phyloP scores from a whole-genome alignment of 805 yeast genomes.

The Yarrowia deformans region DNA sequence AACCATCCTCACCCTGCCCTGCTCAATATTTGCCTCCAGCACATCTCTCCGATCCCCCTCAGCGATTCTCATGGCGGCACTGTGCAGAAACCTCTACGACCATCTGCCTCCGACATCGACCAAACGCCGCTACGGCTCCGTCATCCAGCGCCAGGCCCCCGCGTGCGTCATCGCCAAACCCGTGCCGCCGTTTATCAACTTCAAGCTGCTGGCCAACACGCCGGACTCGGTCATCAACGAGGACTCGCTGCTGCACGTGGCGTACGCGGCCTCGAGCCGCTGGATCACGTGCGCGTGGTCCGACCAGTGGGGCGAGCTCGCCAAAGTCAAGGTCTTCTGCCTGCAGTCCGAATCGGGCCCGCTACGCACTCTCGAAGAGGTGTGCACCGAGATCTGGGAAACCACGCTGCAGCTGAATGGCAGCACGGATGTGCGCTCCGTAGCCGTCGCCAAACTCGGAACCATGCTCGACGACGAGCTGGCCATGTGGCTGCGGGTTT shows the following conservation, averaged over 20 bases:
- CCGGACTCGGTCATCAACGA: slow-evolving; percentile 57
- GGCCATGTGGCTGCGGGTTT: slow-evolving; percentile 46
- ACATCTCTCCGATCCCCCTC: slow-evolving; percentile 7
- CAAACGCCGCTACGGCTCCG: slow-evolving; percentile 11
- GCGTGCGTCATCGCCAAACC: slow-evolving; percentile 50
- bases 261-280: slow-evolving; percentile 81
- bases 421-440: slow-evolving; percentile 48
- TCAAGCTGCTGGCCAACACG: slow-evolving; percentile 45
- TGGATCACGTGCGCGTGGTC: slow-evolving; percentile 93
- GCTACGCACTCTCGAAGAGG: slow-evolving; percentile 45
- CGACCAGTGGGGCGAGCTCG: slow-evolving; percentile 76
- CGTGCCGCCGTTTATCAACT: slow-evolving; percentile 48
- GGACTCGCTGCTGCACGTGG: slow-evolving; percentile 82
- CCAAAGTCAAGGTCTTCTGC: slow-evolving; percentile 62
- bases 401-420: slow-evolving; percentile 45
- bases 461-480: slow-evolving; percentile 49
- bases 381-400: slow-evolving; percentile 50
- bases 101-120: not conserved
- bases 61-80: not conserved
- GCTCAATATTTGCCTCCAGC: slow-evolving; percentile 3
- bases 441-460: slow-evolving; percentile 51
- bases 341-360: slow-evolving; percentile 41
- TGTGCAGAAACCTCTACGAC: slow-evolving; percentile 16
- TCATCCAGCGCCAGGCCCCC: slow-evolving; percentile 42
- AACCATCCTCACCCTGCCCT: slow-evolving; percentile 10